A percentile compares a stretch with the other conserved stretches of the same genome.
phyloP scores from a whole-genome alignment of 352 stramenopile species.

The Phytophthora foliorum region DNA sequence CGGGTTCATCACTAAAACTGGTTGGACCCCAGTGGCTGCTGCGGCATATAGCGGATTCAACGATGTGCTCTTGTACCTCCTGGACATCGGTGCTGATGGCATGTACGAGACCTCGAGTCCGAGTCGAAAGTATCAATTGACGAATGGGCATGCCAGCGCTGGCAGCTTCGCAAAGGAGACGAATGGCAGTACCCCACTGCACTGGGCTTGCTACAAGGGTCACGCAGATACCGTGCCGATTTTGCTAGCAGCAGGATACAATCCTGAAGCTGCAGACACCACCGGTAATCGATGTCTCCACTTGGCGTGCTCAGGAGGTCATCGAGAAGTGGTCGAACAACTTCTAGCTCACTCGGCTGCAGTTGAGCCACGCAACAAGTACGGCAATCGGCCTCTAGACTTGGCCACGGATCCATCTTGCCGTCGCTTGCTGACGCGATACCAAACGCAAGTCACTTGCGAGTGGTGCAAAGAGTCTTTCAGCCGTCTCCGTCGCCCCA shows the following conservation, averaged over 20 bases:
- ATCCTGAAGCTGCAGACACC: constrained; percentile 68
- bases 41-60: constrained; percentile 72
- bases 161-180: constrained; percentile 15
- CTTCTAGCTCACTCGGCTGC: constrained; percentile 72
- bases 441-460: constrained; percentile 65
- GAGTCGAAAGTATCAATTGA: constrained; percentile 25
- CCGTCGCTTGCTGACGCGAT: constrained; percentile 71
- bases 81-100: constrained; percentile 73
- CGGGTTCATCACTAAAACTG: constrained; percentile 80
- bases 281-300: constrained; percentile 82
- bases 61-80: constrained; percentile 75
- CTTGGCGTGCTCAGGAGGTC: constrained; percentile 76
- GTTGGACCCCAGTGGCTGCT: constrained; percentile 76
- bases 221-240: constrained; percentile 73
- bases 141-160: constrained; percentile 15
- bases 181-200: constrained; percentile 73
- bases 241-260: constrained; percentile 76
- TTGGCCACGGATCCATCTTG: constrained; percentile 70
- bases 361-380: constrained; percentile 72
- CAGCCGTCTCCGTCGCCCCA: constrained; percentile 66
- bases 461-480: constrained; percentile 87
- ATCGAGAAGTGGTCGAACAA: constrained; percentile 73
- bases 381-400: constrained; percentile 79
- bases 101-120: constrained; percentile 71
- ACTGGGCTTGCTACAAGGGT: constrained; percentile 90